phyloP scores from a whole-genome alignment of 73 alveolate species.

The Breviolum minutum region DNA sequence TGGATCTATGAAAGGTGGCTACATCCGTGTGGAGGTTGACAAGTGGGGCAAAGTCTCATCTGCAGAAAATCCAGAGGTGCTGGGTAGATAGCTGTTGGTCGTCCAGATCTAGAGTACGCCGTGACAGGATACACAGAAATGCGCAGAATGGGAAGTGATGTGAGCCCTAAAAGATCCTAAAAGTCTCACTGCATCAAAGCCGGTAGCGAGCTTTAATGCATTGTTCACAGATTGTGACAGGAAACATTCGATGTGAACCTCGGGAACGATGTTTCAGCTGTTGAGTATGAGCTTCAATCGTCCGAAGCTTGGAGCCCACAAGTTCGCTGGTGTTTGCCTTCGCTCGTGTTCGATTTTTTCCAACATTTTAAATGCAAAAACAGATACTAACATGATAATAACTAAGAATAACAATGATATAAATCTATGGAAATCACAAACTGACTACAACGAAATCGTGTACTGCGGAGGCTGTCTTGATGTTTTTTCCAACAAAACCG shows the following conservation, averaged over 20 bases:
- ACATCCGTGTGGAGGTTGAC: slow-evolving; percentile 91
- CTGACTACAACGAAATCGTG: no score
- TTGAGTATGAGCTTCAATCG: slow-evolving; percentile 54
- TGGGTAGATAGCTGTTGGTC: background rate
- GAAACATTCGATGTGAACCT: slow-evolving; percentile 30
- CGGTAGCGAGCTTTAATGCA: background rate
- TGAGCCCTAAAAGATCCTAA: no score
- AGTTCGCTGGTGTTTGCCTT: background rate
- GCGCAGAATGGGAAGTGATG: no score
- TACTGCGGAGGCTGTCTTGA: background rate
- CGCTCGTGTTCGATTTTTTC: no score
- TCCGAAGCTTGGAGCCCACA: background rate
- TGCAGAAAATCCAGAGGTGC: background rate
- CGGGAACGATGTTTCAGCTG: slow-evolving; percentile 57
- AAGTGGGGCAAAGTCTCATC: slow-evolving; percentile 68
- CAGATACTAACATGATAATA: no score
- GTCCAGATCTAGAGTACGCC: background rate
- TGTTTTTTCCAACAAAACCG: background rate
- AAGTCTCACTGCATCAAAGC: no score
- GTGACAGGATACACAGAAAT: no score
- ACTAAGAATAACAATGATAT: no score
- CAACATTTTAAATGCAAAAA: no score
- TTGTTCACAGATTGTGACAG: background rate
- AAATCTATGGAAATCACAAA: no score
- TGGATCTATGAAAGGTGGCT: slow-evolving; percentile 27